Conservation (phyloP, 306 rosid species). For the Echinosophora koreensis region DNA sequence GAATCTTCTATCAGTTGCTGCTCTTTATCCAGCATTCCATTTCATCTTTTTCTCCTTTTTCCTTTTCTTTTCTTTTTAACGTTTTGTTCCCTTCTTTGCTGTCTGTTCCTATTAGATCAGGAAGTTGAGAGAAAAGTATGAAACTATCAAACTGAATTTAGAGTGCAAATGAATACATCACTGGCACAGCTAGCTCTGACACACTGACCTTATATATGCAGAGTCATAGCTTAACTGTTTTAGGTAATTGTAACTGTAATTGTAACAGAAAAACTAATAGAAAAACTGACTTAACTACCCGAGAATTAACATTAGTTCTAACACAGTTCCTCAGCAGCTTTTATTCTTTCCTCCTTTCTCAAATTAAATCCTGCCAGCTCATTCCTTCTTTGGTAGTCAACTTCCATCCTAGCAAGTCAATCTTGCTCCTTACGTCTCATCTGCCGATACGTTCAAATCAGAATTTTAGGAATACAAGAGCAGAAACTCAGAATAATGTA, state of each 20-base stretch:
- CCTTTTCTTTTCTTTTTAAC: slow-evolving; percentile 87
- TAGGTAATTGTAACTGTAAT: too few species aligned
- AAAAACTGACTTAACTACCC: too few species aligned
- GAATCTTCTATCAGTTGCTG: slow-evolving; percentile 64
- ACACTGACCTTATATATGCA: slow-evolving; percentile 52
- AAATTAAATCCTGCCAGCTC: slow-evolving; percentile 73
- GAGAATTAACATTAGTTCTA: too few species aligned
- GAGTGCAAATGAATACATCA: too few species aligned
- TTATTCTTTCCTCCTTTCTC: slow-evolving; percentile 88
- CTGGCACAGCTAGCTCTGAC: too few species aligned
- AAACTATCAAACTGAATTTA: too few species aligned
- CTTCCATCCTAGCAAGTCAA: slow-evolving; percentile 90
- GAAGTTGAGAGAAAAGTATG: too few species aligned
- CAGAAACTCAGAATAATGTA: slow-evolving; percentile 24
- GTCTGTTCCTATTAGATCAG: slow-evolving; percentile 45
- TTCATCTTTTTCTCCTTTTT: slow-evolving; percentile 76
- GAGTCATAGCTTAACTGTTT: too few species aligned
- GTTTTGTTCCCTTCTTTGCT: slow-evolving; percentile 81
- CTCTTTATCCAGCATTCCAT: slow-evolving; percentile 56
- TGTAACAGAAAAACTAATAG: too few species aligned
- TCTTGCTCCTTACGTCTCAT: slow-evolving; percentile 98
- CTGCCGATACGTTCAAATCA: slow-evolving; percentile 77
- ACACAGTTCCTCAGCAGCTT: slow-evolving; percentile 76
- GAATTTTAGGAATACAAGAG: slow-evolving; percentile 33
- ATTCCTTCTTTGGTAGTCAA: slow-evolving; percentile 80